Base-by-base conservation (phyloP, 306 rosid species). In the Quercus agrifolia region DNA sequence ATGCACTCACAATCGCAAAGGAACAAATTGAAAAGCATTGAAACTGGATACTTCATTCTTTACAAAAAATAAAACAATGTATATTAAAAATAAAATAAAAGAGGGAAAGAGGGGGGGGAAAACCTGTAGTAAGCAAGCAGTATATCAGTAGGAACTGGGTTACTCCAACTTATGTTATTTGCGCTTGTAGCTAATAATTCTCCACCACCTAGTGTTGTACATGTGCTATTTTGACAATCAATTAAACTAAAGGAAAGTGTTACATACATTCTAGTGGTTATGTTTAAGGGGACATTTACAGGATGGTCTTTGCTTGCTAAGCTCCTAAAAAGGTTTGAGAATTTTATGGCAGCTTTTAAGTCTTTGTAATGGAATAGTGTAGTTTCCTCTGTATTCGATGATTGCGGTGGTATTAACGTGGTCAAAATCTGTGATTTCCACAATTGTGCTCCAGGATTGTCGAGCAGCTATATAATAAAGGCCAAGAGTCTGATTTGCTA, bases 401-500 rank as follows among this genome's bases (percentile, higher is more conserved):
- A 82, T 85, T 0, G 92, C 89, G 15, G 88, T 85, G 41, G 88
- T 7, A 35, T 82, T 82, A 27, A 64, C 70, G 13, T 85, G 82
- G 70, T 85, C 82, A 17, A 83, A 85, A 33, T 5, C 5, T 0
- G 74, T 1, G 56, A 79, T 28, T 5, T 11, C 28, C 5, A n/a
- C 9, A 4, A 41, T 78, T 54, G 64, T 41, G 70, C 71, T 66
- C n/a, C 23, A 66, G 23, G 79, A 85, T 46, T 85, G 82, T 21
- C 83, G 74, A 23, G 91, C 78, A 63, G 87, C 79, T 86, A 90
- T 81, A 46, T 86, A 90, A 66, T 88, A 90, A 28, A 63, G 78
- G 78, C 79, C 75, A 3, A 59, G 83, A 2, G 78, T 2, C 56
- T 85, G 90, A 76, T 83, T 86, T 41, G 46, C 46, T 41, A 1